Conservation (phyloP, 106 monocot genomes). For the Amphibolis antarctica region DNA sequence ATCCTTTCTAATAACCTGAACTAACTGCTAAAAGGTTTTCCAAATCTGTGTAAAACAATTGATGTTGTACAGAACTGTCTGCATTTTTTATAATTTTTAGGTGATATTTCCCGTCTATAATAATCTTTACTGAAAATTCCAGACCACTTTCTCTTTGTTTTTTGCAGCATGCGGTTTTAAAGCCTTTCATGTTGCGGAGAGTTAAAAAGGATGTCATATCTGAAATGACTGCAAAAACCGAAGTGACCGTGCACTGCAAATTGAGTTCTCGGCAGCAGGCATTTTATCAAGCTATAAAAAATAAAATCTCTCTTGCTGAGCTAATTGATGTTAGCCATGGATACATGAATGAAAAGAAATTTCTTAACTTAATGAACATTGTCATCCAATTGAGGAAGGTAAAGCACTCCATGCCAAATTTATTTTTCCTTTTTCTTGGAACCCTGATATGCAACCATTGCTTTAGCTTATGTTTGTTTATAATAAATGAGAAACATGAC, state of each 20-base stretch:
- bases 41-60: background rate
- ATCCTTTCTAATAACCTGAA: background rate
- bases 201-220: conserved; percentile 97
- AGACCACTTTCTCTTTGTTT: background rate
- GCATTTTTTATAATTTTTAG: background rate
- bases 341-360: conserved; percentile 73
- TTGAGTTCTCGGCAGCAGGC: conserved; percentile 94
- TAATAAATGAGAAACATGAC: too few relatives aligned
- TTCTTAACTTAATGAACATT: conserved; percentile 96
- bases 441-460: too few relatives aligned
- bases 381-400: conserved; percentile 96
- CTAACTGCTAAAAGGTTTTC: background rate
- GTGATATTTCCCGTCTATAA: too few relatives aligned
- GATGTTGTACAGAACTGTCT: background rate
- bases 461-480: too few relatives aligned
- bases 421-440: background rate
- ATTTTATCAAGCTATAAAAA: conserved; percentile 98
- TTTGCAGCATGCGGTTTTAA: conserved; percentile 86
- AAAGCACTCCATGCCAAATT: background rate
- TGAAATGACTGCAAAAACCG: conserved; percentile 92
- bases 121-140: too few relatives aligned
- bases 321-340: conserved; percentile 77
- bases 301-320: conserved; percentile 92
- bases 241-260: conserved; percentile 87
- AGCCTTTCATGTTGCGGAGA: conserved; percentile 93